phyloP scores from a whole-genome alignment of 2,329 filamentous ascomycete species.

The Fusarium miscanthi region DNA sequence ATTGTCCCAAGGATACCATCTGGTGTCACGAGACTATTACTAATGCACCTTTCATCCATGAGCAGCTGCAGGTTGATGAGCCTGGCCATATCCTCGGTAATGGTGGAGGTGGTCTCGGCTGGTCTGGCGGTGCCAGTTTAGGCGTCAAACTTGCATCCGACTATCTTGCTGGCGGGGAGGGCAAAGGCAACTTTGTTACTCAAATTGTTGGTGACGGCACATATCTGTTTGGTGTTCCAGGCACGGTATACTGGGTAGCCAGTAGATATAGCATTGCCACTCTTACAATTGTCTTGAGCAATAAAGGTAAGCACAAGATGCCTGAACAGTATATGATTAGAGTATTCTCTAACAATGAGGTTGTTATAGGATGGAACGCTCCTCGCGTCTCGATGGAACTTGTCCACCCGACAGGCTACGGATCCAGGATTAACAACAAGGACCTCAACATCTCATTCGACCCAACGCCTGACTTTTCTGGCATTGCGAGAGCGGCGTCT shows the following conservation, averaged over 20 bases:
- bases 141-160: conserved; percentile 76
- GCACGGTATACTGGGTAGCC: conserved; percentile 62
- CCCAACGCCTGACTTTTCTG: conserved; percentile 67
- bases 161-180: neutral
- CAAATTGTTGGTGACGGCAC: conserved; percentile 63
- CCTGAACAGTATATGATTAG: accelerated
- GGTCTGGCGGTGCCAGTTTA: conserved; percentile 73
- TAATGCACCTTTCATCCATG: conserved; percentile 70
- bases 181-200: conserved; percentile 56
- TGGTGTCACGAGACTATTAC: conserved; percentile 81
- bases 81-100: conserved; percentile 82
- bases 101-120: conserved; percentile 80
- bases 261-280: conserved; percentile 59
- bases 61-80: conserved; percentile 73
- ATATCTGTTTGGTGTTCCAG: conserved; percentile 60
- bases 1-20: conserved; percentile 64
- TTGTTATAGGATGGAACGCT: conserved; percentile 60
- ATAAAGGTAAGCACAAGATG: conserved; percentile 49
- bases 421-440: conserved; percentile 63
- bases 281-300: conserved; percentile 63
- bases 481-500: conserved; percentile 68
- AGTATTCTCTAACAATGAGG: neutral
- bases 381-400: conserved; percentile 65
- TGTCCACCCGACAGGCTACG: conserved; percentile 66
- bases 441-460: conserved; percentile 70